Evolutionary conservation across 2,329 filamentous ascomycete species (phyloP), one percentile per base, ranked within the genome.

Genomic region (Nectriaceae sp.): DNA sequence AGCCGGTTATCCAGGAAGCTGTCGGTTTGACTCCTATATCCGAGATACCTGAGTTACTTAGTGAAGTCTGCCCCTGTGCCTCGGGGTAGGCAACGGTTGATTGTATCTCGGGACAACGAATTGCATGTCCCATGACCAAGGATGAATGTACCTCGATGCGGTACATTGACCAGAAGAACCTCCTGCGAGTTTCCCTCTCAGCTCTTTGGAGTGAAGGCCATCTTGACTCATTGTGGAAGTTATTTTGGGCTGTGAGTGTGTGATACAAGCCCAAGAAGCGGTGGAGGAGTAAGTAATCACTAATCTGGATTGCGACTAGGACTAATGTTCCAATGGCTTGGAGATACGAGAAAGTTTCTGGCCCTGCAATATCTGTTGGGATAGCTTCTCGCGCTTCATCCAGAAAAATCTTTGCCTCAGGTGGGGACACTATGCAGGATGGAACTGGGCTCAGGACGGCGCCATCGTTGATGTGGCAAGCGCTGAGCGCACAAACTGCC

Each of bases 61-160:
- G n/a, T n/a, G n/a, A n/a, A n/a, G n/a, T n/a, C 22, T 76, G 74
- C 50, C 79, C 76, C 40, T 76, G 70, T 5, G 60, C 35, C 26
- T 59, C 57, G 5, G 60, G 57, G 36, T 64, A 61, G 16, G 48
- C 42, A 5, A 64, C 59, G 16, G 53, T 57, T 4, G 50, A 56
- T 22, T 57, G 61, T 29, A 55, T 47, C 43, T 63, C 60, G n/a
- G 49, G 52, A 21, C 46, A 57, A 24, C 54, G 55, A 4, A 62
- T 47, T 11, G 57, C 47, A 26, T 56, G 55, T 11, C 56, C 73
- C 73, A 77, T 81, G 6, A 82, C 76, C 33, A 80, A 73, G 3
- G 76, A 72, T 0, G 75, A 70, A 60, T 76, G 80, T 3, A 83
- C 70, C 47, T 83, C 80, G 2, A 83, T 64, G 8, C 75, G 78